Conservation (phyloP, 345 rosid genomes). For the Lepidium africanum region DNA sequence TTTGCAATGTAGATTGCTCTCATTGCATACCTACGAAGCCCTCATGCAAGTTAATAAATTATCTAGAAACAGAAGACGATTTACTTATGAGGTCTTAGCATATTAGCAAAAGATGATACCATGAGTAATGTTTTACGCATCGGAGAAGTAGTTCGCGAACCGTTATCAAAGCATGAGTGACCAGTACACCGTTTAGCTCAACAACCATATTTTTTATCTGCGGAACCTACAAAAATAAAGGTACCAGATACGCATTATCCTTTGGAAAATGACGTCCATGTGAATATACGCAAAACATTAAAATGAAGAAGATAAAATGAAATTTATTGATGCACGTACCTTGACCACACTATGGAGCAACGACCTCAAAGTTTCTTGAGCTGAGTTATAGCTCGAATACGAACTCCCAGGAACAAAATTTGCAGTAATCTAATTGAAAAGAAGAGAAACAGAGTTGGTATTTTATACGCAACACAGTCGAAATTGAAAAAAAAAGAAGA, state of each 20-base stretch:
- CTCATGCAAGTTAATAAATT: not conserved
- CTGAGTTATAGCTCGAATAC: conserved; percentile 78
- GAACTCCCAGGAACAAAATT: conserved; percentile 83
- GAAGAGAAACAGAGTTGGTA: conserved; percentile 16
- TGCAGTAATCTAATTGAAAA: conserved; percentile 48
- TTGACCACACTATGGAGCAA: conserved; percentile 87
- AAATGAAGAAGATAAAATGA: conserved; percentile 5
- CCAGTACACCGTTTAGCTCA: conserved; percentile 86
- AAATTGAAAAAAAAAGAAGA: not conserved
- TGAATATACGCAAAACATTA: conserved; percentile 6
- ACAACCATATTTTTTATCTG: conserved; percentile 72
- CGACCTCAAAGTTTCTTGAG: conserved; percentile 85
- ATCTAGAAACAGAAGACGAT: not conserved
- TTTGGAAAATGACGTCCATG: conserved; percentile 7
- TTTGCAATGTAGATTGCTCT: conserved; percentile 89
- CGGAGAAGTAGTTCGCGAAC: conserved; percentile 58
- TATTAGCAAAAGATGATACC: conserved; percentile 36
- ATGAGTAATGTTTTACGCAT: conserved; percentile 89
- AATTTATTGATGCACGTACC: conserved; percentile 36
- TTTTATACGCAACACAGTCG: conserved; percentile 3
- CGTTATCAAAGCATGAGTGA: conserved; percentile 90
- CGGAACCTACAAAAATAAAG: conserved; percentile 59
- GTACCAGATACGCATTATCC: conserved; percentile 2
- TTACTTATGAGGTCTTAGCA: not conserved
- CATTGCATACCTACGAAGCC: conserved; percentile 71